Evolutionary conservation across 73 alveolate species (phyloP).

Genomic region (Breviolum minutum): DNA sequence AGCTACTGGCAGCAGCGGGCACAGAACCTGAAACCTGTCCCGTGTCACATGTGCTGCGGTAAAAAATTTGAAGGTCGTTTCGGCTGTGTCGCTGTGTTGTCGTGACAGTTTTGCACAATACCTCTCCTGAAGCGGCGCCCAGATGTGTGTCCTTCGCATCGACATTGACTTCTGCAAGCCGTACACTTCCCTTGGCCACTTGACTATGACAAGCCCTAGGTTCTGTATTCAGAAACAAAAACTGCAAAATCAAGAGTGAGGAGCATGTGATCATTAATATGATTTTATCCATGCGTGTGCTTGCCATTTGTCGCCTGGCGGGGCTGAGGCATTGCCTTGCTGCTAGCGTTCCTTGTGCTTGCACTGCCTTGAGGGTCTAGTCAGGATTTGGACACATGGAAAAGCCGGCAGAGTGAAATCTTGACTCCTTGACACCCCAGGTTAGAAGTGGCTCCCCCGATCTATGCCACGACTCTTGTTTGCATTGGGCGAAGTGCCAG

Average conservation of each 20-base stretch:
- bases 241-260: too few relatives aligned
- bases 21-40: background rate
- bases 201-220: too few relatives aligned
- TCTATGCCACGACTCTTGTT: conserved; percentile 53
- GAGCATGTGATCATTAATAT: too few relatives aligned
- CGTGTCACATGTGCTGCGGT: background rate
- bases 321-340: background rate
- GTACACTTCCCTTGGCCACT: conserved; percentile 2
- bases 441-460: conserved; percentile 59
- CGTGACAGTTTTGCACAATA: background rate
- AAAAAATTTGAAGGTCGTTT: background rate
- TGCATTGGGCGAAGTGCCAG: too few relatives aligned
- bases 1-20: conserved; percentile 13
- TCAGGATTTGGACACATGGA: background rate
- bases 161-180: conserved; percentile 3
- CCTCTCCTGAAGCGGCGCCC: background rate
- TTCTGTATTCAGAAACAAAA: too few relatives aligned
- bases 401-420: too few relatives aligned
- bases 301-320: background rate
- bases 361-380: background rate
- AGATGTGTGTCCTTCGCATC: conserved; percentile 43
- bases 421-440: background rate
- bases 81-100: background rate
- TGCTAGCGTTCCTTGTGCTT: background rate
- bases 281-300: background rate